A percentile compares a stretch with the other conserved stretches of the same genome.
Conservation (phyloP, 106 monocot genomes). For the Ottelia alismoides region DNA sequence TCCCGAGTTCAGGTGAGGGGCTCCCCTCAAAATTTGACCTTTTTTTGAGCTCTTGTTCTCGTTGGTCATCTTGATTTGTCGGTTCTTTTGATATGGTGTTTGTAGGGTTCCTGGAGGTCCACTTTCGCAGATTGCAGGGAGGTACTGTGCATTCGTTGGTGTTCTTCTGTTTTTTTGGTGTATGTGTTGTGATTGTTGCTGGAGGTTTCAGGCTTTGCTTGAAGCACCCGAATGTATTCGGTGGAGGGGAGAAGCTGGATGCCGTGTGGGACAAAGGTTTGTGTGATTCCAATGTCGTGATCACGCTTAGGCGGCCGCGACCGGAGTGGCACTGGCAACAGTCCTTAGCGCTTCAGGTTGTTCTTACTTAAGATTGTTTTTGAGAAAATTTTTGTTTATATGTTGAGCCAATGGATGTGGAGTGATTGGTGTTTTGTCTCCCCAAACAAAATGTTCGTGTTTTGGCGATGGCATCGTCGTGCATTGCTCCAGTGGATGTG, state of each 20-base stretch:
- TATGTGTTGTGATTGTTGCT: constrained; percentile 1
- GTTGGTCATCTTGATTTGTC: not conserved
- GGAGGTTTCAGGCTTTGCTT: constrained; percentile 47
- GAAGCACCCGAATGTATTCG: constrained; percentile 76
- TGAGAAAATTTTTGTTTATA: too few species aligned
- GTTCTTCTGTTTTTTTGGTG: not conserved
- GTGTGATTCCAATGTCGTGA: constrained; percentile 50
- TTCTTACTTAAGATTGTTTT: too few species aligned
- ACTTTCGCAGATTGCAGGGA: constrained; percentile 62
- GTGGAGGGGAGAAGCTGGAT: constrained; percentile 80
- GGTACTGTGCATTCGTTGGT: constrained; percentile 32
- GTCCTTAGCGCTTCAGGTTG: constrained; percentile 69
- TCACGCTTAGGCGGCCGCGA: constrained; percentile 60
- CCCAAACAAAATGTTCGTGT: too few species aligned
- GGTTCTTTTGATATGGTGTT: not conserved
- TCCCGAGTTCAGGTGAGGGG: constrained; percentile 31
- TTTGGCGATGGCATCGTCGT: too few species aligned
- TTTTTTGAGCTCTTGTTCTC: not conserved
- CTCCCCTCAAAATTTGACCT: not conserved
- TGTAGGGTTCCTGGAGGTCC: constrained; percentile 30
- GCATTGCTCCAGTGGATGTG: too few species aligned
- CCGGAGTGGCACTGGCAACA: constrained; percentile 54
- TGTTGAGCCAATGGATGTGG: too few species aligned
- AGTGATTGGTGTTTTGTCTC: too few species aligned
- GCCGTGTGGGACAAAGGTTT: constrained; percentile 75